A percentile compares a stretch with the other conserved stretches of the same genome.
Evolutionary conservation across 2,329 filamentous ascomycete genomes (phyloP).

Genomic region (Aspergillus sp.): DNA sequence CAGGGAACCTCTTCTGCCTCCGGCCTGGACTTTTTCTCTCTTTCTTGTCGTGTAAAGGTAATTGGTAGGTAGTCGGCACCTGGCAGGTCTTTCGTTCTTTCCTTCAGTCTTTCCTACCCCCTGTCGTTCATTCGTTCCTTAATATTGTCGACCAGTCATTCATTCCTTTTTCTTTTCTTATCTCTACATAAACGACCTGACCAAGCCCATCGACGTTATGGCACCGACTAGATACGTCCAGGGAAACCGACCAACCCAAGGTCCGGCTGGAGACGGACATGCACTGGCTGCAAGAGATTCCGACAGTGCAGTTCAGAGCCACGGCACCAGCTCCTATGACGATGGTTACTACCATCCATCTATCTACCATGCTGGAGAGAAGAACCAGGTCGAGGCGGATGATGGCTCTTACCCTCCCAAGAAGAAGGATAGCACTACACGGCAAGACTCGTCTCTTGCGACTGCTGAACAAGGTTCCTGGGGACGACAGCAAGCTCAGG

Average conservation of each 20-base stretch:
- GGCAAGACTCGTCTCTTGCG: background rate
- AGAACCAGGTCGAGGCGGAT: background rate
- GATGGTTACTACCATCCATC: background rate
- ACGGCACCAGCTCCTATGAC: background rate
- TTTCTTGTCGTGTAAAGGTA: background rate
- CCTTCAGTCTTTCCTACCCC: background rate
- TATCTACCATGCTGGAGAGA: background rate
- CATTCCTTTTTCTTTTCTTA: background rate
- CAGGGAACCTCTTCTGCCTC: background rate
- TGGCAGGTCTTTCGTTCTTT: background rate
- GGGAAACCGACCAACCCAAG: background rate
- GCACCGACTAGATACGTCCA: background rate
- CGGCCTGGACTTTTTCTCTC: background rate
- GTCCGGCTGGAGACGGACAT: background rate
- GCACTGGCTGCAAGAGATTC: background rate
- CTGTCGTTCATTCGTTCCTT: background rate
- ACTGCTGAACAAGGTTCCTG: background rate
- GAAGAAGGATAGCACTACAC: background rate
- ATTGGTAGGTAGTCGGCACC: too few relatives aligned
- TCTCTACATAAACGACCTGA: background rate
- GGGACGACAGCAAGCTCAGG: too few relatives aligned
- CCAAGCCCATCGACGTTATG: background rate
- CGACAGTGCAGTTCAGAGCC: background rate
- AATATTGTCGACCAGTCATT: background rate
- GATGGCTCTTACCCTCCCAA: background rate